Evolutionary conservation across 1,139 yeast species (phyloP).

Genomic region (Candida glucosophila): DNA sequence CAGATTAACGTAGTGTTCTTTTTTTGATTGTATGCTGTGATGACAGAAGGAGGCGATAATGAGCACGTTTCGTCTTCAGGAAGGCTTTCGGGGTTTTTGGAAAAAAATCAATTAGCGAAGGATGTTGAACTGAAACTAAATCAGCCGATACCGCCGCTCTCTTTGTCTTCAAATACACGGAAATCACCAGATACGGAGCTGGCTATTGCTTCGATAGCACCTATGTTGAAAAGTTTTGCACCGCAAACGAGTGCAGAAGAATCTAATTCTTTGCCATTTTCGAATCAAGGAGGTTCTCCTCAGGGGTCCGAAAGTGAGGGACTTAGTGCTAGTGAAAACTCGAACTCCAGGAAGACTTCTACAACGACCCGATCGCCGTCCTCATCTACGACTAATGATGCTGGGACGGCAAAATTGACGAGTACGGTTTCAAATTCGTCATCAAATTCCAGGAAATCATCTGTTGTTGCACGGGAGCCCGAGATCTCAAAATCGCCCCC

Average conservation of each 20-base stretch:
- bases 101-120: too few relatives aligned
- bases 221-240: conserved; percentile 60
- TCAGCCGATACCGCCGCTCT: conserved; percentile 28
- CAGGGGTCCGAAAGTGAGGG: conserved; percentile 3
- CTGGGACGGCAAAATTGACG: conserved; percentile 15
- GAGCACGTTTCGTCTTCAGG: too few relatives aligned
- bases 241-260: conserved; percentile 67
- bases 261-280: conserved; percentile 5
- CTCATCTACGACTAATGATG: conserved; percentile 10
- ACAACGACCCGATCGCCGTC: too few relatives aligned
- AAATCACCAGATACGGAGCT: conserved; percentile 30
- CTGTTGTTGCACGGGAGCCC: conserved; percentile 35
- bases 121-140: conserved; percentile 11
- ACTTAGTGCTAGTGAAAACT: conserved; percentile 1
- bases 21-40: too few relatives aligned
- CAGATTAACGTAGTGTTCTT: too few relatives aligned
- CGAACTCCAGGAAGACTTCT: conserved; percentile 1
- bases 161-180: conserved; percentile 13
- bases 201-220: conserved; percentile 75
- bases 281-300: too few relatives aligned
- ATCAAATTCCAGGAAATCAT: conserved; percentile 31
- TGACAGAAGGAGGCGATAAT: too few relatives aligned
- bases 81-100: too few relatives aligned
- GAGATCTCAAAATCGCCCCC: conserved; percentile 51
- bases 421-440: conserved; percentile 34